Base-by-base conservation (phyloP, 2,329 filamentous ascomycete genomes). In the Neophaeococcomyces mojaviensis region DNA sequence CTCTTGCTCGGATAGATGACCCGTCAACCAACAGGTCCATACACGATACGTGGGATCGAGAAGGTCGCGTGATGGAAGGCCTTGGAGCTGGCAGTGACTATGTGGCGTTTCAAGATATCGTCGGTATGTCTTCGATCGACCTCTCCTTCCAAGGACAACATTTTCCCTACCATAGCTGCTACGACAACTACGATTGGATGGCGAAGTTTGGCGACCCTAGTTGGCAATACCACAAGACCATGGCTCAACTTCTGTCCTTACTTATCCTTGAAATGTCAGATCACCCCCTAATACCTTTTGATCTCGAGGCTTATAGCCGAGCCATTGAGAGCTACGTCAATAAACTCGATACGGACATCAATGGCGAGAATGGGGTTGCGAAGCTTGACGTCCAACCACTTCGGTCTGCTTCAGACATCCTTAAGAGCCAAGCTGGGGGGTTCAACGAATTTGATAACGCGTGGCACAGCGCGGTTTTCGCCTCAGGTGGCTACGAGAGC, bases 181-280 rank as follows among this genome's bases (percentile, higher is more conserved):
- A 94, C 65, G 90, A 97, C 61, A 94, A 81, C 44, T 89, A 86
- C 57, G 83, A 88, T 36, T 90, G 88, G 82, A 87, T 97, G 76
- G 72, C 81, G 20, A 76, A 74, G 31, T 79, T 86, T 49, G 82
- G 86, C 18, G 92, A 98, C 61, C 88, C 88, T 0, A 82, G 77
- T 1, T 95, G 95, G 59, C 10, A 20, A 2, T 92, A 94, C 61
- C 92, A 97, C 67, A 77, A 74, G 33, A 67, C 85, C 4, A 76
- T 97, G 49, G 86, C 80, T 9, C 81, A 96, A 64, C 72, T 97
- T 33, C 82, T 87, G 65, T 81, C 81, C 1, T 72, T 97, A 2
- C 70, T 97, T n/a, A 76, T 92, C 44, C 77, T 96, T 16, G 89
- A 97, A 58, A 75, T 96, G 10, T 75, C 85, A 1, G 88, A 96